Evolutionary conservation across 768 basidiomycete species (phyloP), one percentile per base, ranked within the genome.

Genomic region (Boletus bicolor): DNA sequence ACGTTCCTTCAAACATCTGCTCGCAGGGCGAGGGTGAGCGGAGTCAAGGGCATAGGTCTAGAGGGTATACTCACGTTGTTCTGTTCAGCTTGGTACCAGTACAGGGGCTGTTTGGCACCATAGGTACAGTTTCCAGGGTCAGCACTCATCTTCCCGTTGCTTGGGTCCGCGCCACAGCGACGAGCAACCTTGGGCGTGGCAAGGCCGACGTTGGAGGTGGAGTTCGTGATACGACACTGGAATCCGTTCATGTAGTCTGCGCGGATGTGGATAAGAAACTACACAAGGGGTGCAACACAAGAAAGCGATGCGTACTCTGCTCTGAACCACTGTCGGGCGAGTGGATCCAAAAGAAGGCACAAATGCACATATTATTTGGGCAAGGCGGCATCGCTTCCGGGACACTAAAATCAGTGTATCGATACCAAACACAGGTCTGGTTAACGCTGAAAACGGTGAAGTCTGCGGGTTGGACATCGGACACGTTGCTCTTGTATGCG

Each of bases 311-410:
- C 82, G 26, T 49, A 85, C 83, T 86, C 68, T 86, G 83, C 69
- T 84, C 83, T 8, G 82, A 77, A 14, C 86, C 85, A 55, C 79
- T 80, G 53, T 83, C 74, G 11, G 78, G 71, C 0, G 81, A 79
- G 68, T 89, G 84, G 26, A 87, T 82, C 87, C 86, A 89, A 65
- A 86, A 86, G 72, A 81, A 89, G 2, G 87, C 81, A 68, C 87
- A 91, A 34, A 77, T 77, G 62, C 87, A 90, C 19, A 80, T 80
- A 17, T 79, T 81, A 0, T 75, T 61, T 0, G 85, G 84, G 61
- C 88, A 90, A 9, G 84, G 73, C 0, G 89, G 89, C 84, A 91
- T 84, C 11, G 71, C 72, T 17, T 65, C 76, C 0, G 89, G 90
- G 6, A 91, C 85, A 45, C 78, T 64, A 60, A 91, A 91, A 48